phyloP scores from a whole-genome alignment of 306 rosid genomes.

The Rosa persica region DNA sequence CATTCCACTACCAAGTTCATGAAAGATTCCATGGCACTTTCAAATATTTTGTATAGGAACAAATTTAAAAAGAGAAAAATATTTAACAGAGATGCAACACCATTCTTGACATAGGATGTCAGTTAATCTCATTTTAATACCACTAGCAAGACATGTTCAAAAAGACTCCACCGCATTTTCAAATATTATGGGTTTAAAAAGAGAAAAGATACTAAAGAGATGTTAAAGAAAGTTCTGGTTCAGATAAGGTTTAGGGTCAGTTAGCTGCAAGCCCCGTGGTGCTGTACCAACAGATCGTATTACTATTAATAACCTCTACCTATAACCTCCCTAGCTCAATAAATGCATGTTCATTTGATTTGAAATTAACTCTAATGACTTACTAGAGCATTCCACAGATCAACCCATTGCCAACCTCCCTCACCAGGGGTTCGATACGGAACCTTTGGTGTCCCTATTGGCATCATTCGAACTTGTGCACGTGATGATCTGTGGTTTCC shows the following conservation, averaged over 20 bases:
- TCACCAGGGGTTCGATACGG: conserved; percentile 90
- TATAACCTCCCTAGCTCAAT: background rate
- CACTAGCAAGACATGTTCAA: conserved; percentile 3
- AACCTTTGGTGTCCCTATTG: conserved; percentile 90
- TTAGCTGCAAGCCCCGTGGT: background rate
- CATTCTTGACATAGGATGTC: background rate
- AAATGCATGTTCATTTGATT: background rate
- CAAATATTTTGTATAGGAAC: background rate
- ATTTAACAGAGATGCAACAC: background rate
- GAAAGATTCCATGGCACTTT: background rate
- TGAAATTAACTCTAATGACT: conserved; percentile 30
- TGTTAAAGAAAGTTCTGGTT: background rate
- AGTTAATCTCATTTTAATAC: background rate
- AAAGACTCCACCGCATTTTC: background rate
- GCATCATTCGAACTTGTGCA: conserved; percentile 77
- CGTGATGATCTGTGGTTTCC: conserved; percentile 49
- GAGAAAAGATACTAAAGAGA: background rate
- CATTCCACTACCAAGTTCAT: background rate
- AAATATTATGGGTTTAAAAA: background rate
- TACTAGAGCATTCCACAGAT: conserved; percentile 97
- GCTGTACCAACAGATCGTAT: background rate
- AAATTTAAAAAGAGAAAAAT: background rate
- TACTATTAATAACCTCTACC: background rate
- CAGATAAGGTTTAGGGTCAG: background rate
- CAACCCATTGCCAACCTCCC: conserved; percentile 94